phyloP scores from a whole-genome alignment of 73 alveolate species.

The Breviolum minutum region DNA sequence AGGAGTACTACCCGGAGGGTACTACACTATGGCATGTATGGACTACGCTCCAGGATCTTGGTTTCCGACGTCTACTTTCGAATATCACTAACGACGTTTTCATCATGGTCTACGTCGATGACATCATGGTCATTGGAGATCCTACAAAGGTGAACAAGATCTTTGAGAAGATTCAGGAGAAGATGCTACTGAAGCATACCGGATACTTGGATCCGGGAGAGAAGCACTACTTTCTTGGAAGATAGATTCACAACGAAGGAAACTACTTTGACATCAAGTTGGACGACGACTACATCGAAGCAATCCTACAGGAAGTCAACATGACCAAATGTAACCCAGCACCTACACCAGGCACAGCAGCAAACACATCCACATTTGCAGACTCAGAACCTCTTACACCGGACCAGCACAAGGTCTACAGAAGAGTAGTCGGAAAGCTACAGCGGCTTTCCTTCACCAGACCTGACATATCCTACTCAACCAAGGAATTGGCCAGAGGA shows the following conservation, averaged over 20 bases:
- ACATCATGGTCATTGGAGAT: neutral
- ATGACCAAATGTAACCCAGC: neutral
- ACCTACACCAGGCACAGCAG: neutral
- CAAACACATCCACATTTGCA: neutral
- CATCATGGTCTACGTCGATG: slow-evolving; percentile 3
- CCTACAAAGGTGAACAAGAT: neutral
- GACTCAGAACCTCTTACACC: neutral
- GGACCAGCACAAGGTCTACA: neutral
- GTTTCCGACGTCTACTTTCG: neutral
- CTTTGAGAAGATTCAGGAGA: neutral
- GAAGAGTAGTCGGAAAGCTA: neutral
- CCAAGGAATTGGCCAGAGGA: neutral
- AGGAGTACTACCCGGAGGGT: neutral
- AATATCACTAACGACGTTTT: neutral
- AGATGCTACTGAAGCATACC: neutral
- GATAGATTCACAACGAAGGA: neutral
- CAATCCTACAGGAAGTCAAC: neutral
- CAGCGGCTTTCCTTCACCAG: neutral
- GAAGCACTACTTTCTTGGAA: neutral
- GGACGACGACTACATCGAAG: neutral
- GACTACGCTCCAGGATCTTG: neutral
- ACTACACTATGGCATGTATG: neutral
- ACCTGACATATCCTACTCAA: neutral
- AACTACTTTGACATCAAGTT: too few relatives aligned
- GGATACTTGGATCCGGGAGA: neutral